A percentile compares a stretch with the other conserved stretches of the same genome.
These are phyloP conservation scores for Penicillium canescens DNA, from an alignment of 495 filamentous ascomycete genomes.

Conservation along the genomic window DNA sequence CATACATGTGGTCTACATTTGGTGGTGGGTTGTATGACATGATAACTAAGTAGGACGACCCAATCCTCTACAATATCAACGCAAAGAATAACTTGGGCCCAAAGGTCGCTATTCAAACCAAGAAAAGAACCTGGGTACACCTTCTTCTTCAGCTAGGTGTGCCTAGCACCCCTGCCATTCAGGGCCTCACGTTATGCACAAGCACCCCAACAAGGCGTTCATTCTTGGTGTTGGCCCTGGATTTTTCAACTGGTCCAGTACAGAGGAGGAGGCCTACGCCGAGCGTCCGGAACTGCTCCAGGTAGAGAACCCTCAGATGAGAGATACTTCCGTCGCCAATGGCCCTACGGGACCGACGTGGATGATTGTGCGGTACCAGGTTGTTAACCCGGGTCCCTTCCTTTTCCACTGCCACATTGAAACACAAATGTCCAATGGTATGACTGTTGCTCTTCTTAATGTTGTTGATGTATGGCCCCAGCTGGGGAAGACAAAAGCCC, in stretches of 20 bases:
- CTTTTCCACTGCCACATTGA: constrained; percentile 56
- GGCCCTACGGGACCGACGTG: constrained; percentile 26
- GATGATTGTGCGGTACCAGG: constrained; percentile 53
- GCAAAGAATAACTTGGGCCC: constrained; percentile 20
- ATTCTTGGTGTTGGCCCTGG: constrained; percentile 46
- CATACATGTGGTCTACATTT: constrained; percentile 44
- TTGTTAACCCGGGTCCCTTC: constrained; percentile 51
- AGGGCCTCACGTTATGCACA: constrained; percentile 56
- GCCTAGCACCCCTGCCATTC: constrained; percentile 13
- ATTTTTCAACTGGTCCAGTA: constrained; percentile 41
- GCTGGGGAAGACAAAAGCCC: constrained; percentile 21
- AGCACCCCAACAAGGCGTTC: constrained; percentile 54
- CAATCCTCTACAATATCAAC: constrained; percentile 43
- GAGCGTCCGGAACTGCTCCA: constrained; percentile 43
- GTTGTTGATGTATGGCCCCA: constrained; percentile 51
- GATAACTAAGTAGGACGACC: constrained; percentile 27
- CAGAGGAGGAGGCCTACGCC: constrained; percentile 43
- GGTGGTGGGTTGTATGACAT: constrained; percentile 27
- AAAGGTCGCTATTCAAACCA: constrained; percentile 44
- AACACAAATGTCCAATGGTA: constrained; percentile 50
- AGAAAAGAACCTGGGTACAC: constrained; percentile 54
- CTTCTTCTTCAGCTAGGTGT: constrained; percentile 41
- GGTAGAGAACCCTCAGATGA: constrained; percentile 43
- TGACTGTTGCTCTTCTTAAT: constrained; percentile 50
- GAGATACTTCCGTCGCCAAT: constrained; percentile 44